A percentile compares a stretch with the other conserved stretches of the same genome.
Evolutionary conservation across 83 land plant genomes (phyloP).

Genomic region (Picea abies): DNA sequence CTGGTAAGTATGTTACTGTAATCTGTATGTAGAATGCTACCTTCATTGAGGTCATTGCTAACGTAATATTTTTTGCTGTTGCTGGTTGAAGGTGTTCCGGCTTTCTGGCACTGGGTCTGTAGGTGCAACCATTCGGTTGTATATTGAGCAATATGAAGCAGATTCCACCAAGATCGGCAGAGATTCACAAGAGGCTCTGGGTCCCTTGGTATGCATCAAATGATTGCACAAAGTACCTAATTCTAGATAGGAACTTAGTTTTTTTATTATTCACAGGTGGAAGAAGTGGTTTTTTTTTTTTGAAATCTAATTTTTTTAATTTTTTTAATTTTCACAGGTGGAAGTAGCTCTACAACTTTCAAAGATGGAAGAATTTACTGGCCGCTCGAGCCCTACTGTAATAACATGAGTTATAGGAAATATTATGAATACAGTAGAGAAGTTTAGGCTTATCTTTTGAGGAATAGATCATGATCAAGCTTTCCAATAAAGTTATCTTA

Average conservation of each 20-base stretch:
- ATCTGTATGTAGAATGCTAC: slow-evolving; percentile 11
- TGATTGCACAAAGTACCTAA: background rate
- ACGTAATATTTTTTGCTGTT: background rate
- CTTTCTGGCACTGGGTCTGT: slow-evolving; percentile 96
- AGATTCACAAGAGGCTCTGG: slow-evolving; percentile 89
- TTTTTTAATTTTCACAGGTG: slow-evolving; percentile 24
- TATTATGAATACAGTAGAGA: too few species aligned
- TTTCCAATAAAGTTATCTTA: too few species aligned
- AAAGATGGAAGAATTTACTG: slow-evolving; percentile 94
- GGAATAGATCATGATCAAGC: too few species aligned
- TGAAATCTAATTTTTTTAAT: background rate
- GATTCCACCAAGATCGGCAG: slow-evolving; percentile 75
- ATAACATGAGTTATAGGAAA: slow-evolving; percentile 55
- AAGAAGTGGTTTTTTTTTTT: background rate
- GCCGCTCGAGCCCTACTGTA: slow-evolving; percentile 91
- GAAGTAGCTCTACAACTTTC: slow-evolving; percentile 86
- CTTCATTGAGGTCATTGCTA: background rate
- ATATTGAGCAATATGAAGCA: slow-evolving; percentile 92
- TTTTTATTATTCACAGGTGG: background rate
- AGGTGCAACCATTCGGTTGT: slow-evolving; percentile 94
- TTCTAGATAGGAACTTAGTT: background rate
- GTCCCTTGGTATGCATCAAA: slow-evolving; percentile 70
- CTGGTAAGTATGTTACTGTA: slow-evolving; percentile 52
- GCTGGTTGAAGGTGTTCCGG: slow-evolving; percentile 64
- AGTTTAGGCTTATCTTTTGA: too few species aligned